Conservation (phyloP, 495 filamentous ascomycete genomes). For the Talaromyces wortmannii region DNA sequence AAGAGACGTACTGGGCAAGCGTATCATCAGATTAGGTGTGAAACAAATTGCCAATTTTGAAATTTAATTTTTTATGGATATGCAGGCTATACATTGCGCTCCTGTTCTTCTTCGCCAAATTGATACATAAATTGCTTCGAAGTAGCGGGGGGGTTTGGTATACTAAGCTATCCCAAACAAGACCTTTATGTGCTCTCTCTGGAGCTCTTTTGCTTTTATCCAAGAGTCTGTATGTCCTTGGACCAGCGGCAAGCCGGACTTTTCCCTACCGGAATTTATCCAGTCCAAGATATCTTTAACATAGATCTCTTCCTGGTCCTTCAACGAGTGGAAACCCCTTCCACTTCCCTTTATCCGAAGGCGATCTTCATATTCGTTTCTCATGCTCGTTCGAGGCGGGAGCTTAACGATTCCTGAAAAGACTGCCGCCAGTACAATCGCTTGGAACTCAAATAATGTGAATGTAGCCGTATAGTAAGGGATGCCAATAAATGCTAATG, state of each 20-base stretch:
- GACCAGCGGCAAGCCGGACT: conserved; percentile 22
- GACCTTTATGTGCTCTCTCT: conserved; percentile 15
- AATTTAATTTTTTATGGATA: too few species aligned
- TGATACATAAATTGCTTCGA: neutral
- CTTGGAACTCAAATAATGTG: conserved; percentile 60
- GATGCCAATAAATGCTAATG: conserved; percentile 54
- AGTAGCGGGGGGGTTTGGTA: neutral
- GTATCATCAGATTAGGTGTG: too few species aligned
- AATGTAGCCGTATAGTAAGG: conserved; percentile 57
- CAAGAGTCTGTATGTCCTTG: conserved; percentile 39
- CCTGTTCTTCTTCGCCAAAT: too few species aligned
- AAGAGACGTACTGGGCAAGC: too few species aligned
- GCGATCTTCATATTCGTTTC: conserved; percentile 41
- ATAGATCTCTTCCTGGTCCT: conserved; percentile 44
- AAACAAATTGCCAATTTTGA: too few species aligned
- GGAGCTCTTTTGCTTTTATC: conserved; percentile 23
- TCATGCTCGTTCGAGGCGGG: conserved; percentile 40
- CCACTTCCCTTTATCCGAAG: conserved; percentile 39
- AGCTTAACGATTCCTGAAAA: conserved; percentile 45
- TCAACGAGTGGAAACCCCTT: conserved; percentile 48
- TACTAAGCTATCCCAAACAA: neutral
- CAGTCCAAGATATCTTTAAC: conserved; percentile 46
- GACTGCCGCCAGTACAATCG: conserved; percentile 49
- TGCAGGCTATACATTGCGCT: too few species aligned
- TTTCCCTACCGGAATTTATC: conserved; percentile 37